phyloP scores from a whole-genome alignment of 2,329 filamentous ascomycete species.

The Cordyceps sp. region DNA sequence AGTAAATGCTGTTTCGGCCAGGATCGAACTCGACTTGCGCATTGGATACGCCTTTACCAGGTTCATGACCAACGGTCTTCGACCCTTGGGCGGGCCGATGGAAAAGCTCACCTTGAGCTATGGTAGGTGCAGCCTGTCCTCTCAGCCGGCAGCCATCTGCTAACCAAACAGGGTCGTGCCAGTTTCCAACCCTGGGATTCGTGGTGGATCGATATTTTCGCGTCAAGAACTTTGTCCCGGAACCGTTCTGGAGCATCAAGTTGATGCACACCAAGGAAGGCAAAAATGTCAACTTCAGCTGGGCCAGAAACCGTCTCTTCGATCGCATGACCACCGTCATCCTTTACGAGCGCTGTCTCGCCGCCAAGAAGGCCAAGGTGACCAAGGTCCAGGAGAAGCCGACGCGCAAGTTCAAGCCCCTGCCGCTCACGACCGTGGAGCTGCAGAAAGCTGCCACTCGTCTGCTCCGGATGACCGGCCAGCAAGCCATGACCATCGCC shows the following conservation, averaged over 20 bases:
- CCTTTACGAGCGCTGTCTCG: constrained; percentile 72
- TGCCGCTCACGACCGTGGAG: constrained; percentile 90
- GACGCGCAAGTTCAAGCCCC: constrained; percentile 82
- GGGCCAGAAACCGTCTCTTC: constrained; percentile 71
- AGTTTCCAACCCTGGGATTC: constrained; percentile 92
- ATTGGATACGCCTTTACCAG: constrained; percentile 89
- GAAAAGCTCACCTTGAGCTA: constrained; percentile 60
- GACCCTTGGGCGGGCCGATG: constrained; percentile 50
- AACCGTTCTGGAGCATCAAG: constrained; percentile 85
- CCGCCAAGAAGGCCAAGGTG: constrained; percentile 61
- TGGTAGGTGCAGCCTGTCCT: constrained; percentile 30
- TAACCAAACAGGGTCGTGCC: constrained; percentile 53
- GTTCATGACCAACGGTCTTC: constrained; percentile 67
- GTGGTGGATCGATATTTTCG: constrained; percentile 92
- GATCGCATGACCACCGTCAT: constrained; percentile 69
- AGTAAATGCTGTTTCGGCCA: constrained; percentile 70
- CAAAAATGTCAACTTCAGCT: constrained; percentile 69
- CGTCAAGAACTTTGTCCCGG: constrained; percentile 84
- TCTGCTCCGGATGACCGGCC: constrained; percentile 79
- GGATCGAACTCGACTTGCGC: constrained; percentile 83
- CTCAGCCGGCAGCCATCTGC: background rate
- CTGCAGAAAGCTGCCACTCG: constrained; percentile 88
- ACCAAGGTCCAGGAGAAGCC: constrained; percentile 79
- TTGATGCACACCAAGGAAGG: constrained; percentile 62
- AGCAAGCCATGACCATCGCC: constrained; percentile 75